phyloP scores from a whole-genome alignment of 192 early-diverging fungal species.

The Coemansia sp. region DNA sequence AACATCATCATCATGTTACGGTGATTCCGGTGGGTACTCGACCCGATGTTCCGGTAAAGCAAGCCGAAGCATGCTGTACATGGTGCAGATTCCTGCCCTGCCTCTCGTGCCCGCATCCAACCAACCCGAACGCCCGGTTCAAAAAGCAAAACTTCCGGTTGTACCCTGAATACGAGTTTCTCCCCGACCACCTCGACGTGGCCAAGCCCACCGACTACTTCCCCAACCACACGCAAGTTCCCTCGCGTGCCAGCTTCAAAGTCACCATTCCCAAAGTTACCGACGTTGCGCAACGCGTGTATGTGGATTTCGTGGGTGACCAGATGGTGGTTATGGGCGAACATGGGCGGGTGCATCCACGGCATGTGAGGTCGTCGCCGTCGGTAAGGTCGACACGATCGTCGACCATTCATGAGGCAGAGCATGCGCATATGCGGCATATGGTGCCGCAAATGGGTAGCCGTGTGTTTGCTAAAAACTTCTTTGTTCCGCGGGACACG shows the following conservation, averaged over 20 bases:
- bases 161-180: slow-evolving; percentile 54
- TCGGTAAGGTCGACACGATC: slow-evolving; percentile 32
- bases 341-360: slow-evolving; percentile 18
- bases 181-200: slow-evolving; percentile 27
- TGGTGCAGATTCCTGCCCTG: slow-evolving; percentile 54
- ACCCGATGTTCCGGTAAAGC: slow-evolving; percentile 23
- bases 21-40: slow-evolving; percentile 36
- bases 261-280: slow-evolving; percentile 35
- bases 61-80: slow-evolving; percentile 46
- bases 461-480: slow-evolving; percentile 48
- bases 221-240: slow-evolving; percentile 43
- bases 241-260: slow-evolving; percentile 28
- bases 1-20: slow-evolving; percentile 12
- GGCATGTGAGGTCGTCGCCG: slow-evolving; percentile 11
- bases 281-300: slow-evolving; percentile 38
- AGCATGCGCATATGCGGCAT: background rate
- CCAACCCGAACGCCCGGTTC: slow-evolving; percentile 49
- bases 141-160: slow-evolving; percentile 45
- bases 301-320: slow-evolving; percentile 52
- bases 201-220: slow-evolving; percentile 45
- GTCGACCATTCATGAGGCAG: slow-evolving; percentile 14
- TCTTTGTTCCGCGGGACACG: slow-evolving; percentile 51
- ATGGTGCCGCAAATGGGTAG: background rate
- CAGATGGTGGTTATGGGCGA: slow-evolving; percentile 52
- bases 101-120: slow-evolving; percentile 43